A percentile compares a stretch with the other conserved stretches of the same genome.
Evolutionary conservation across 1,139 yeast species (phyloP).

Genomic region (Torulaspora pretoriensis): DNA sequence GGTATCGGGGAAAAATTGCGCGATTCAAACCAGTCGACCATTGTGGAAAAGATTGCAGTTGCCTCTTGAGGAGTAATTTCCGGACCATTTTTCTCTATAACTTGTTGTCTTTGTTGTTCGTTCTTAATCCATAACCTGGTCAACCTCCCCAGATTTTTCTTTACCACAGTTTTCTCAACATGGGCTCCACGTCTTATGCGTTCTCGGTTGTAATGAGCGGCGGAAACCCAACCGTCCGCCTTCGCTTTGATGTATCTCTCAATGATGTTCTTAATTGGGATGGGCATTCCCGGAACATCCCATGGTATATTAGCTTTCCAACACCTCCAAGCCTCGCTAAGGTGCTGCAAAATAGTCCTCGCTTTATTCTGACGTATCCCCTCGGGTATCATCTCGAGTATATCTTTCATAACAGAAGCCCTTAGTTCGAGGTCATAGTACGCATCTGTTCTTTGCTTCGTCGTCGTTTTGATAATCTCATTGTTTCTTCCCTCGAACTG

Average conservation of each 20-base stretch:
- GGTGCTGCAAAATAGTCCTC: constrained; percentile 82
- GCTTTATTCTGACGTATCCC: constrained; percentile 86
- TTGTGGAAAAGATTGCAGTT: constrained; percentile 74
- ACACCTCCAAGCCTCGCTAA: constrained; percentile 98
- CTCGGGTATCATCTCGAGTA: constrained; percentile 94
- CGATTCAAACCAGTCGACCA: constrained; percentile 91
- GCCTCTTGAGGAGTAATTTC: constrained; percentile 84
- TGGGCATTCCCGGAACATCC: constrained; percentile 96
- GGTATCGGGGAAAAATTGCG: constrained; percentile 84
- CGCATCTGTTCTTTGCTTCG: constrained; percentile 93
- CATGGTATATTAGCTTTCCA: constrained; percentile 99
- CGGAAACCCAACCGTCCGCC: constrained; percentile 95
- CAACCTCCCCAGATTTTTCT: constrained; percentile 85
- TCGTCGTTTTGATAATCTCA: constrained; percentile 88
- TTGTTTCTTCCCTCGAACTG: constrained; percentile 96
- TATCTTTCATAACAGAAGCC: constrained; percentile 93
- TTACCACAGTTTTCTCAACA: constrained; percentile 90
- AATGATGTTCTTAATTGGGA: constrained; percentile 80
- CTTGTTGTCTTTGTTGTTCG: constrained; percentile 85
- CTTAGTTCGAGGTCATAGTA: constrained; percentile 90
- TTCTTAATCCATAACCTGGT: constrained; percentile 89
- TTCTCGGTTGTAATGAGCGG: constrained; percentile 89
- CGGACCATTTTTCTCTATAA: constrained; percentile 83
- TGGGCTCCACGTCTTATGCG: constrained; percentile 82
- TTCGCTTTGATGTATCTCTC: constrained; percentile 88